These are phyloP conservation scores for Taxillus chinensis DNA, from an alignment of 164 flowering plant species.

Conservation along the genomic window DNA sequence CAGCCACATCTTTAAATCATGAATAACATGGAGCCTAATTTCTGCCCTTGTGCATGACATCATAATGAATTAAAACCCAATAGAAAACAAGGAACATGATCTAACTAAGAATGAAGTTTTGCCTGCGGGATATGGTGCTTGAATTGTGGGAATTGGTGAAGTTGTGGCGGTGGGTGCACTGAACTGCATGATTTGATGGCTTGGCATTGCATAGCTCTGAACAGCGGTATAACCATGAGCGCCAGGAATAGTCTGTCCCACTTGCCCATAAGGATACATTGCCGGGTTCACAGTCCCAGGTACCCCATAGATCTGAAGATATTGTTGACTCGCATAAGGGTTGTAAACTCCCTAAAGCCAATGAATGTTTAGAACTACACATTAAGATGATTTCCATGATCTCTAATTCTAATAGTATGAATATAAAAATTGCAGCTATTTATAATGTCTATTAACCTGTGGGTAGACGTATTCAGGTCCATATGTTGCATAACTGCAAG, in stretches of 20 bases:
- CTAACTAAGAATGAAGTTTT: constrained; percentile 4
- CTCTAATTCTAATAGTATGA: not conserved
- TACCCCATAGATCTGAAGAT: constrained; percentile 77
- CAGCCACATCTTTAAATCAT: too few relatives aligned
- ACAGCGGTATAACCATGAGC: constrained; percentile 56
- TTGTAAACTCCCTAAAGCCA: constrained; percentile 60
- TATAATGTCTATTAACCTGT: constrained; percentile 42
- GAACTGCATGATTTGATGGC: constrained; percentile 69
- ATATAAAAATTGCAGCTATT: not conserved
- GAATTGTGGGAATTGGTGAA: constrained; percentile 57
- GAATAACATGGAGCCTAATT: too few relatives aligned
- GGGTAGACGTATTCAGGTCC: constrained; percentile 75
- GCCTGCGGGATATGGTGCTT: constrained; percentile 72
- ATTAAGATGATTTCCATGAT: not conserved
- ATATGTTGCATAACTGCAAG: constrained; percentile 67
- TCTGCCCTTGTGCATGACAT: too few relatives aligned
- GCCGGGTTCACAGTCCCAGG: constrained; percentile 61
- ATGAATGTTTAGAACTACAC: constrained; percentile 1
- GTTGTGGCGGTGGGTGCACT: constrained; percentile 61
- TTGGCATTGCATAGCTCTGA: constrained; percentile 76
- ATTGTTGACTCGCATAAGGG: constrained; percentile 80
- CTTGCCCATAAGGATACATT: constrained; percentile 62
- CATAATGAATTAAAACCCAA: not conserved
- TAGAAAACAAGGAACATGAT: not conserved
- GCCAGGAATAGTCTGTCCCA: constrained; percentile 61